Evolutionary conservation across 768 basidiomycete genomes (phyloP).

Genomic region (Auricularia sp.): DNA sequence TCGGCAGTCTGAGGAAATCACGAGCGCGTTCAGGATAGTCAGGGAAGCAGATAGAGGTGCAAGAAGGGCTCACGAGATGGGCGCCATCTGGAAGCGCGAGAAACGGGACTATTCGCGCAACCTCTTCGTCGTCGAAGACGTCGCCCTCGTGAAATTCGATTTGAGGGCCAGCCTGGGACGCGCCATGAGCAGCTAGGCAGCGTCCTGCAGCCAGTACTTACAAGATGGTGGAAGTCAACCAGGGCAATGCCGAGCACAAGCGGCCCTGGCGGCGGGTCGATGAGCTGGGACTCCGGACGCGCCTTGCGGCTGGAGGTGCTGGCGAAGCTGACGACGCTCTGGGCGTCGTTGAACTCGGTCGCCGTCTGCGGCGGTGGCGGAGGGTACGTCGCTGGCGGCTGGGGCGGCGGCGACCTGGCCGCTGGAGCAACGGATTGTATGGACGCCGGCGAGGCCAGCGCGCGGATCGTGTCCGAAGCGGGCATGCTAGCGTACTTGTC

Average conservation of each 20-base stretch:
- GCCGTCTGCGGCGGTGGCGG: conserved; percentile 16
- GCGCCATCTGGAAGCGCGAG: conserved; percentile 95
- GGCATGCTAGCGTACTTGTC: neutral
- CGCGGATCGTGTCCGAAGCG: neutral
- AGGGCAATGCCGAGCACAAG: conserved; percentile 79
- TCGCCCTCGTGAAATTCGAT: conserved; percentile 77
- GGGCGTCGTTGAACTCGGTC: conserved; percentile 50
- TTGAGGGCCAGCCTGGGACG: conserved; percentile 71
- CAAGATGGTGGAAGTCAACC: conserved; percentile 93
- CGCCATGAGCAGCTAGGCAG: conserved; percentile 3
- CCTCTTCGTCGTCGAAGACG: conserved; percentile 76
- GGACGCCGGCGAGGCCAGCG: conserved; percentile 16
- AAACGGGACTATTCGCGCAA: conserved; percentile 81
- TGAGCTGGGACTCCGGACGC: conserved; percentile 67
- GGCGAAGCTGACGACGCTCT: conserved; percentile 40
- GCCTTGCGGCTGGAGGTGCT: conserved; percentile 34
- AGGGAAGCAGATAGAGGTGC: conserved; percentile 1
- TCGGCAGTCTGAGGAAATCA: conserved; percentile 38
- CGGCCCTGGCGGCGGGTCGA: conserved; percentile 48
- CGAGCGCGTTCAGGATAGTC: conserved; percentile 8
- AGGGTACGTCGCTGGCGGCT: conserved; percentile 23
- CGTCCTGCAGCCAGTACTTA: conserved; percentile 25
- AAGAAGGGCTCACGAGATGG: conserved; percentile 56
- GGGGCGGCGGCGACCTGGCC: conserved; percentile 47
- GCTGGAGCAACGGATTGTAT: conserved; percentile 16